Evolutionary conservation across 1,284 basidiomycete species (phyloP).

Genomic region (Fistulina hepatica): DNA sequence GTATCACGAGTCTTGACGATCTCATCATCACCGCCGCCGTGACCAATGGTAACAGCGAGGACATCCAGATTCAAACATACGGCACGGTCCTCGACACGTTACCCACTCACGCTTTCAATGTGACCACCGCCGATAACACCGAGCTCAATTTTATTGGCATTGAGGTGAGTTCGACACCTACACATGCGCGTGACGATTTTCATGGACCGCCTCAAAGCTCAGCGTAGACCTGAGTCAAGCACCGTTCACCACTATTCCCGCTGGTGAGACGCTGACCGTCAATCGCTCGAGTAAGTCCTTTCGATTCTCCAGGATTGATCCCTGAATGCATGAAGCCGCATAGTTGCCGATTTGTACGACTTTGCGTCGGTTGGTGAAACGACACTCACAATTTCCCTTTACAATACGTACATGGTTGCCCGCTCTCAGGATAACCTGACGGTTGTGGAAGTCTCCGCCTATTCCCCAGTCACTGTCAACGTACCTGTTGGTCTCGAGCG

Average conservation of each 20-base stretch:
- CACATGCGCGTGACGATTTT: neutral
- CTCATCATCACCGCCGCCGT: slow-evolving; percentile 30
- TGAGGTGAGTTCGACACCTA: slow-evolving; percentile 22
- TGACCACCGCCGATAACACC: slow-evolving; percentile 31
- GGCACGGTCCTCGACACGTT: slow-evolving; percentile 32
- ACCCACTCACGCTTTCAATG: slow-evolving; percentile 33
- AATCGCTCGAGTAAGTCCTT: slow-evolving; percentile 25
- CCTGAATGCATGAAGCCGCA: neutral
- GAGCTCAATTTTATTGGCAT: slow-evolving; percentile 32
- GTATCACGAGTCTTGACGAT: slow-evolving; percentile 27
- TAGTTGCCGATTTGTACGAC: slow-evolving; percentile 27
- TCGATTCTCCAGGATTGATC: neutral
- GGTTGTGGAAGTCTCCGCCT: slow-evolving; percentile 15
- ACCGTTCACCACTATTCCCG: slow-evolving; percentile 29
- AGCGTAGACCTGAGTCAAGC: slow-evolving; percentile 24
- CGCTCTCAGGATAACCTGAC: slow-evolving; percentile 14
- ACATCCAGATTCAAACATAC: slow-evolving; percentile 31
- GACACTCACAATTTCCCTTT: slow-evolving; percentile 24
- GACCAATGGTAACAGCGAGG: slow-evolving; percentile 28
- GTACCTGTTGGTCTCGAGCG: slow-evolving; percentile 24
- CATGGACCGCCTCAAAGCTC: neutral
- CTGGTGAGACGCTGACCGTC: slow-evolving; percentile 30
- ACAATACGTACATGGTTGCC: slow-evolving; percentile 24
- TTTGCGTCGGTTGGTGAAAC: slow-evolving; percentile 26
- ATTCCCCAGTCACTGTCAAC: slow-evolving; percentile 19